A percentile compares a stretch with the other conserved stretches of the same genome.
phyloP scores from a whole-genome alignment of 169 alveolate genomes.

The Eimeria acervulina region DNA sequence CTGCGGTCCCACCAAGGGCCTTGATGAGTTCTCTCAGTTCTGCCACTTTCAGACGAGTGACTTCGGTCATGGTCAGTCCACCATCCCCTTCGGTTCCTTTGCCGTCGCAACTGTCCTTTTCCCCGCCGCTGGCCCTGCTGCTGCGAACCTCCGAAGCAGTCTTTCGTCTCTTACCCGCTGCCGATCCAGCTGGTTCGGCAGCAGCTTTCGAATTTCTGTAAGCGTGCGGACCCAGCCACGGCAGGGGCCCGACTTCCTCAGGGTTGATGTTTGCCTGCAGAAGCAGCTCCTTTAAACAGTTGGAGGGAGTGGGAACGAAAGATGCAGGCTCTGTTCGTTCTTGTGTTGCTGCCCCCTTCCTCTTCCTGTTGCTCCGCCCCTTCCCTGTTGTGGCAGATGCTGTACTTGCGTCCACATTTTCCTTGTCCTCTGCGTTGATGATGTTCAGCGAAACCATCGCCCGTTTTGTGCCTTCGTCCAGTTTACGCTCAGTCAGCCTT shows the following conservation, averaged over 20 bases:
- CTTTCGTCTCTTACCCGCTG: constrained; percentile 36
- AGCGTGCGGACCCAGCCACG: constrained; percentile 81
- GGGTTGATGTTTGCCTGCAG: constrained; percentile 83
- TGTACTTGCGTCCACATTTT: neutral
- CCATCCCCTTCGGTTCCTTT: constrained; percentile 26
- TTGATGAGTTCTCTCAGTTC: constrained; percentile 68
- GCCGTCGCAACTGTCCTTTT: constrained; percentile 72
- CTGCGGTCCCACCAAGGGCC: constrained; percentile 51
- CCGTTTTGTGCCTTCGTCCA: constrained; percentile 84
- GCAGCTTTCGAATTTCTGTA: constrained; percentile 53
- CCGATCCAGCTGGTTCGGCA: neutral
- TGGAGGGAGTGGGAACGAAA: constrained; percentile 87
- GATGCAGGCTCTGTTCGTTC: constrained; percentile 84
- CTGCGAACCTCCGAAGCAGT: constrained; percentile 31
- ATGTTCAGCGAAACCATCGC: constrained; percentile 90
- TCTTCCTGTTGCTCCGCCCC: constrained; percentile 71
- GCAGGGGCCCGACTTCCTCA: constrained; percentile 66
- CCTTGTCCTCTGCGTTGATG: constrained; percentile 78
- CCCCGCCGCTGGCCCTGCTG: constrained; percentile 48
- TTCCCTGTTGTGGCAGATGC: constrained; percentile 28
- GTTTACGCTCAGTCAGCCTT: constrained; percentile 89
- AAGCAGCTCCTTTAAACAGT: constrained; percentile 85
- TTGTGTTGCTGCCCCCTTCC: constrained; percentile 43
- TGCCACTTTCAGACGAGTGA: constrained; percentile 58
- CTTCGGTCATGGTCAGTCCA: constrained; percentile 34